These are phyloP conservation scores for Claviceps humidiphila DNA, from an alignment of 2,329 filamentous ascomycete genomes.

Conservation along the genomic window DNA sequence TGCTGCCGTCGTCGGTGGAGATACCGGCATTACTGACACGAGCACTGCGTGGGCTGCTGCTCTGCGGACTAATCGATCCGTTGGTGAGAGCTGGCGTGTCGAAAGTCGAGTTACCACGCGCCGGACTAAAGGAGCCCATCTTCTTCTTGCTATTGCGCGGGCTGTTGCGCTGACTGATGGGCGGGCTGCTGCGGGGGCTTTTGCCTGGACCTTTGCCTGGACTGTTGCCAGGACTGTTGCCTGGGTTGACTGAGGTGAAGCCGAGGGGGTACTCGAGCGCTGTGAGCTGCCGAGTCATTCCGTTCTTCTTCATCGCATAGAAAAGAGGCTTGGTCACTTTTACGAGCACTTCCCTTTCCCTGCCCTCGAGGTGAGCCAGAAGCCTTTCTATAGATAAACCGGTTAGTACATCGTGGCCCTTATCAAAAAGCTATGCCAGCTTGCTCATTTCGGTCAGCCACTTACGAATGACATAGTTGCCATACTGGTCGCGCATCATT, in stretches of 20 bases:
- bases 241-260: slow-evolving; percentile 9
- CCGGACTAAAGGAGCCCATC: slow-evolving; percentile 25
- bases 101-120: slow-evolving; percentile 37
- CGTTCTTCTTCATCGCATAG: slow-evolving; percentile 47
- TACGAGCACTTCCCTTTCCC: slow-evolving; percentile 45
- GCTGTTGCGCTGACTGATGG: neutral
- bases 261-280: slow-evolving; percentile 23
- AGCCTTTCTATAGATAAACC: slow-evolving; percentile 55
- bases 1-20: slow-evolving; percentile 16
- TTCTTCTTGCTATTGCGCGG: slow-evolving; percentile 2
- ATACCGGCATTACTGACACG: slow-evolving; percentile 40
- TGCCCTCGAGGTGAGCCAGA: slow-evolving; percentile 46
- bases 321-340: slow-evolving; percentile 52
- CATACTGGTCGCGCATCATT: slow-evolving; percentile 82
- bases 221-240: neutral
- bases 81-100: slow-evolving; percentile 55
- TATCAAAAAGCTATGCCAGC: no score
- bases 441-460: slow-evolving; percentile 1
- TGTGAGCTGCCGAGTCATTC: slow-evolving; percentile 46
- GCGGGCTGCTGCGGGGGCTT: neutral
- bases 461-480: slow-evolving; percentile 95
- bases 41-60: slow-evolving; percentile 50
- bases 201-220: neutral
- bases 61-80: slow-evolving; percentile 57
- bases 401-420: slow-evolving; percentile 13